Percentiles rank a stretch among this genome's conserved stretches.
Conservation (phyloP, 1,139 yeast genomes). For the Chernovozyma sophiae-reginae region DNA sequence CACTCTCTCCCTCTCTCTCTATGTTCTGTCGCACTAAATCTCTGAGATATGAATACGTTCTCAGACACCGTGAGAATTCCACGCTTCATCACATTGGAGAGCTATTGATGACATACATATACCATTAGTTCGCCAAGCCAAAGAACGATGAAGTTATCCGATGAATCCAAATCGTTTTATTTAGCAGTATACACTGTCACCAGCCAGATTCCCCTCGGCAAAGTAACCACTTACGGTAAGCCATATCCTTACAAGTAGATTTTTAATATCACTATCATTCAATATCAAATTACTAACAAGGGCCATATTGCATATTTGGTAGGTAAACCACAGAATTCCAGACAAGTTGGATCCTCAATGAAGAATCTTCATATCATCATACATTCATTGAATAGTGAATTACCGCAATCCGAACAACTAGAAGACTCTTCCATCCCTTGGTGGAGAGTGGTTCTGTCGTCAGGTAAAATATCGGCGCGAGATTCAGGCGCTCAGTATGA, state of each 20-base stretch:
- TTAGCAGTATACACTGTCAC: slow-evolving; percentile 57
- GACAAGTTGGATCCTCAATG: slow-evolving; percentile 71
- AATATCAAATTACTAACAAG: slow-evolving; percentile 14
- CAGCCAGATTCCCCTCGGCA: slow-evolving; percentile 56
- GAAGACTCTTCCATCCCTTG: slow-evolving; percentile 54
- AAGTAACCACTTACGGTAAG: slow-evolving; percentile 63
- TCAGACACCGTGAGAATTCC: no score
- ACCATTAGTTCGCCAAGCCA: no score
- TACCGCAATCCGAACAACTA: slow-evolving; percentile 15
- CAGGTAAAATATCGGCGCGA: slow-evolving; percentile 60
- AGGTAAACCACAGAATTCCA: slow-evolving; percentile 59
- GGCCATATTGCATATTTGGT: slow-evolving; percentile 67
- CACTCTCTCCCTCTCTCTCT: no score
- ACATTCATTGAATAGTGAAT: slow-evolving; percentile 18
- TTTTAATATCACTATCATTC: no score
- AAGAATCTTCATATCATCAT: slow-evolving; percentile 37
- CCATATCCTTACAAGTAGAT: slow-evolving; percentile 7
- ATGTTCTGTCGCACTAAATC: no score
- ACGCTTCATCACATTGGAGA: no score
- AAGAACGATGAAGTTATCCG: slow-evolving; percentile 27
- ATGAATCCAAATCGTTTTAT: slow-evolving; percentile 57
- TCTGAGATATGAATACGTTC: no score
- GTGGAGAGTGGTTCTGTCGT: slow-evolving; percentile 71
- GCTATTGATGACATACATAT: no score
- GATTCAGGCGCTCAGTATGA: slow-evolving; percentile 34